Evolutionary conservation across 163 green algal genomes (phyloP), one percentile per base, ranked within the genome.

Genomic region (Scenedesmus sp.): DNA sequence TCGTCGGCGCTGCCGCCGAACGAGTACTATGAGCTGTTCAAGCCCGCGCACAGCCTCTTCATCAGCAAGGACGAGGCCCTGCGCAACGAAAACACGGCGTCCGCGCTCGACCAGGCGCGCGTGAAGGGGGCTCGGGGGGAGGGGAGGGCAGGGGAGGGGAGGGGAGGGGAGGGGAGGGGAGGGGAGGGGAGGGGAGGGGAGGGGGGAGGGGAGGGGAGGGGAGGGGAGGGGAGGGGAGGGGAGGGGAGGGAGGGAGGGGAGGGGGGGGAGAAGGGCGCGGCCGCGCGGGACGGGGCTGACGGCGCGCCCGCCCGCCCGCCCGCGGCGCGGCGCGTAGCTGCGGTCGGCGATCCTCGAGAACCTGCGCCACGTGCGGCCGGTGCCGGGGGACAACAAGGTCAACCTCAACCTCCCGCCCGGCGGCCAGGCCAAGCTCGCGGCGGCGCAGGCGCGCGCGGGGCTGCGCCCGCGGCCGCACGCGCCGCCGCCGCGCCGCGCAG

Each of bases 21-120:
- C 63, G 90, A 95, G 65, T 98, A 98, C 88, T 95, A 94, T 50
- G 93, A 97, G 73, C 97, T 98, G 84, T 98, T 95, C 81, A 89
- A 85, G 2, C 94, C 94, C 7, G 93, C 94, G 70, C 92, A 95
- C 80, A 60, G 39, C 5, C 85, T 98, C 18, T 85, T 93, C 60
- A 87, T 96, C 20, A 65, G 77, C 10, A 51, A 84, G 5, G 74
- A 66, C 10, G 58, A 60, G 11, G 89, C 88, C 50, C 69, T 87
- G 45, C 74, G 84, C 47, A 94, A 94, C 75, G 71, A 87, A 28
- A 94, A 94, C 87, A 85, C 62, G 4, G 51, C 47, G 14, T 63
- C 88, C 63, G 60, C 78, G 50, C 78, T 94, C 36, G 88, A 91
- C 36, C 83, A 87, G 83, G 65, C 85, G n/a, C n/a, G n/a, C n/a